Evolutionary conservation across 73 alveolate genomes (phyloP), one percentile per base, ranked within the genome.

Genomic region (Paramecium sonneborni): DNA sequence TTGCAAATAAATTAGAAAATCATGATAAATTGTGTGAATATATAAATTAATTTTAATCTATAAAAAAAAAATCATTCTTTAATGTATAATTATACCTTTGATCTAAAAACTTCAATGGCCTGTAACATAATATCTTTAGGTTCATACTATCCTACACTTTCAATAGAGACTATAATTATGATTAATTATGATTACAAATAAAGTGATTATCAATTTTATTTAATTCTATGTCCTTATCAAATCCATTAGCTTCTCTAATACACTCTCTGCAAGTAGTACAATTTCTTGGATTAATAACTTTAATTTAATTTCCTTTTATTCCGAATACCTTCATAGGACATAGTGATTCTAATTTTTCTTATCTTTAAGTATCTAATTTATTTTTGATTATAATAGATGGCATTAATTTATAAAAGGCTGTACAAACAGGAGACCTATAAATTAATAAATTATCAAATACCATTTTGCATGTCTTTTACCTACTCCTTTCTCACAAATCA

Each of bases 251-350:
- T 69, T 93, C 95, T 93, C 99, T 98, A 58, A 98, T 95, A 85
- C 99, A 98, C 92, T 98, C 99, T 93, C 99, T 97, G 85, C 99
- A 98, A 35, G 98, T 93, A 91, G 99, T 98, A 76, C 99, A 98
- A 28, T 95, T 94, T 86, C 99, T 95, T 32, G 89, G 93, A 92
- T 98, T 94, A 74, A 93, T 88, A n/a, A 98, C 99, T 82, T 93
- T 87, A 44, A 97, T 97, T 85, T 92, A 94, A 11, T 93, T 93
- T 35, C 96, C 96, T 91, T 97, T 96, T 55, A 98, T 95, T 87
- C 97, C 98, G 93, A 94, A 98, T n/a, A 98, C 99, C 23, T 96
- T 96, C 92, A 93, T 94, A 15, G 99, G 99, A 69, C 99, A 98
- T 43, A 93, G 79, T 11, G 86, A 86, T 62, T 92, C 97, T 35